Base-by-base conservation (phyloP, 169 alveolate genomes). In the Plasmodium reichenowi region DNA sequence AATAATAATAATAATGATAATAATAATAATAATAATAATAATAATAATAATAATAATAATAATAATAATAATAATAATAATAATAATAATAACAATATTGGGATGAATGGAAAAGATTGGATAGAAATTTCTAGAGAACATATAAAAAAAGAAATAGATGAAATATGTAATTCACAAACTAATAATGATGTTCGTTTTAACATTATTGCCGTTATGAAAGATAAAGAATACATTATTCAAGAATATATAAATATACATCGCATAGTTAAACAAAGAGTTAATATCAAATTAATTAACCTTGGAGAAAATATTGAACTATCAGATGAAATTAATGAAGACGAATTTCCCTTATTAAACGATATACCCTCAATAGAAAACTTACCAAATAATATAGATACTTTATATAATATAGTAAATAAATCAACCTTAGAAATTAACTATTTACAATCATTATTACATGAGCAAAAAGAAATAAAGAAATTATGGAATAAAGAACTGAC, bases 401-500 rank as follows among this genome's bases (percentile, higher is more conserved):
- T 76, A 6, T 15, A 64, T 64, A 22, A 22, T 13, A 76, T 64
- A 10, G 8, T 13, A 9, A n/a, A 76, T 1, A 76, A 76, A 47
- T 13, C 89, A 45, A 7, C 38, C 8, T 8, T 13, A 7, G 89
- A 76, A 64, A 76, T 76, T 50, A 64, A 54, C 17, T 76, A 29
- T 56, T 68, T 76, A 9, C 71, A 63, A 45, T 26, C 26, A 2
- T 75, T 76, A 48, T 20, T 64, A 24, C 32, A 24, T 22, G 75
- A 76, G 3, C 78, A 76, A 24, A 76, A 29, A 22, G 78, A 76
- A 70, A 15, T 76, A 5, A 76, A 76, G 17, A 54, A 26, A 6
- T 8, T 22, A 5, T 76, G 78, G 89, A 48, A 76, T 12, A 76
- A 76, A 32, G 89, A 76, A 63, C 89, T 43, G 20, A 64, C 89